These are phyloP conservation scores for Inga oerstediana DNA, from an alignment of 306 rosid species.

Conservation along the genomic window DNA sequence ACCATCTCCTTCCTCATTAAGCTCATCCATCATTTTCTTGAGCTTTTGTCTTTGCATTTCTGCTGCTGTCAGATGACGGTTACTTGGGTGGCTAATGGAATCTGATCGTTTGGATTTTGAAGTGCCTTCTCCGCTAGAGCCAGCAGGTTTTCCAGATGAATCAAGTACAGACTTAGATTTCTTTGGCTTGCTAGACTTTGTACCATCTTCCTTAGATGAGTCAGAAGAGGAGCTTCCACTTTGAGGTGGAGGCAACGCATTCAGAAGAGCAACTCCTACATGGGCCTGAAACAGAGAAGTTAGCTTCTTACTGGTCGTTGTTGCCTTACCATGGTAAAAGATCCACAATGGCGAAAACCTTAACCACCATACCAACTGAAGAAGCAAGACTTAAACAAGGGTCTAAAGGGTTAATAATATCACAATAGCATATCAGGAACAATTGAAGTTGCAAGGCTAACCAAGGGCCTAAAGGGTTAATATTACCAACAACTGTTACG, in stretches of 20 bases:
- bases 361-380: constrained; percentile 11
- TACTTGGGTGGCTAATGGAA: constrained; percentile 49
- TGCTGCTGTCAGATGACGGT: constrained; percentile 67
- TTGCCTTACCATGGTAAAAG: constrained; percentile 28
- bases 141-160: constrained; percentile 53
- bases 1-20: constrained; percentile 96
- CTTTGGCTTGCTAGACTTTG: constrained; percentile 67
- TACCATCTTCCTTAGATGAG: constrained; percentile 60
- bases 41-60: constrained; percentile 83
- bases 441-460: constrained; percentile 30
- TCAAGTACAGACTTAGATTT: constrained; percentile 64
- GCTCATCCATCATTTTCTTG: constrained; percentile 88
- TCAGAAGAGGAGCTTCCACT: constrained; percentile 55
- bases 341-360: neutral
- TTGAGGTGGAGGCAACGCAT: constrained; percentile 77
- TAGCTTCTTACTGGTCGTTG: constrained; percentile 15
- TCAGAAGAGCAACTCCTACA: constrained; percentile 92
- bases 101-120: constrained; percentile 58
- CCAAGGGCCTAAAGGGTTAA: constrained; percentile 14
- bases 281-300: constrained; percentile 71
- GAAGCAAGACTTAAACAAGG: constrained; percentile 24
- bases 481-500: neutral
- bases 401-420: constrained; percentile 1
- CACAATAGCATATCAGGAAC: neutral
- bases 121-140: constrained; percentile 67